Percentiles rank a stretch among this genome's conserved stretches.
Conservation (phyloP, 192 early-diverging fungal genomes). For the Kappamyces sp. region DNA sequence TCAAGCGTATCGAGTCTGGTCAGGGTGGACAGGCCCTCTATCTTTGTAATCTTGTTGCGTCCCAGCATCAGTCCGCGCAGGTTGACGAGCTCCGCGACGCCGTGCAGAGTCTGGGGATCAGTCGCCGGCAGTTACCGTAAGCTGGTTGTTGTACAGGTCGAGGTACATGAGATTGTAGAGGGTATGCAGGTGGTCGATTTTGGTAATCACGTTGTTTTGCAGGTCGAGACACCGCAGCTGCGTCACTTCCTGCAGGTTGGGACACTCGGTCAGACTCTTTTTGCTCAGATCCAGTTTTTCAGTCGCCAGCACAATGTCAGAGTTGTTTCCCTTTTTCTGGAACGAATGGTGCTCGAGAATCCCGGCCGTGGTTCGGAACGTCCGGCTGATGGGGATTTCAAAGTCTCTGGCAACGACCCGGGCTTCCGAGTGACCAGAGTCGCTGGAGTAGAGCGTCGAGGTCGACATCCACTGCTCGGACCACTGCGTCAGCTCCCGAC, state of each 20-base stretch:
- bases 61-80: constrained; percentile 52
- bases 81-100: constrained; percentile 28
- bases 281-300: constrained; percentile 14
- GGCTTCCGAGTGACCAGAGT: neutral
- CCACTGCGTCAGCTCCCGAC: neutral
- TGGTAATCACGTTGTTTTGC: constrained; percentile 42
- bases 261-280: constrained; percentile 6
- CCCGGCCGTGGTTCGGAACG: neutral
- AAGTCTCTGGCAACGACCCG: constrained; percentile 6
- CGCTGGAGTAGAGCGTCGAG: neutral
- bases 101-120: constrained; percentile 24
- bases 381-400: constrained; percentile 1
- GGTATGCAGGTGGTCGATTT: constrained; percentile 36
- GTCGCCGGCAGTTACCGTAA: constrained; percentile 19
- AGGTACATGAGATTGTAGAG: constrained; percentile 43
- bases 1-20: constrained; percentile 46
- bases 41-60: constrained; percentile 34
- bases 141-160: constrained; percentile 51
- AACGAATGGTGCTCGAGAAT: neutral
- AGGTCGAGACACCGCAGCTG: constrained; percentile 42
- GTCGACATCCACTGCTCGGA: constrained; percentile 5
- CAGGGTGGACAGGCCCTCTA: constrained; percentile 29
- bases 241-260: constrained; percentile 26
- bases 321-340: neutral
- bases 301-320: neutral